Percentiles rank a stretch among this genome's conserved stretches.
Conservation (phyloP, 139 green algal species). For the Tetradesmus lagerheimii region DNA sequence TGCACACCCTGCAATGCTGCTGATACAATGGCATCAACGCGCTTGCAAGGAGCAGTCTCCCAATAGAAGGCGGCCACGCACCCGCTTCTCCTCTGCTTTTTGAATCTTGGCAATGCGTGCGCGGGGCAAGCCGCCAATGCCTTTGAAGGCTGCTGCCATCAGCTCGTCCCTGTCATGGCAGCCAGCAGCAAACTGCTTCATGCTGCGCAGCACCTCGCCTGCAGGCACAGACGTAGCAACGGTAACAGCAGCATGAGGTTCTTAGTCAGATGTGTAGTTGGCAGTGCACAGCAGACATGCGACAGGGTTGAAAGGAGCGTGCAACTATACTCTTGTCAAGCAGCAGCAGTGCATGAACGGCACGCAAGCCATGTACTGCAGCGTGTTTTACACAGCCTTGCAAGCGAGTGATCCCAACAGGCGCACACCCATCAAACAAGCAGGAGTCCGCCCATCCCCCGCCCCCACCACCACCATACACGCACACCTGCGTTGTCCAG, state of each 20-base stretch:
- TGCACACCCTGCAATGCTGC: neutral
- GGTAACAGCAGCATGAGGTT: neutral
- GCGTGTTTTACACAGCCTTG: too few species aligned
- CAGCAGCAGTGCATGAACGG: too few species aligned
- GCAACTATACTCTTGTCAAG: neutral
- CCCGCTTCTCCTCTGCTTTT: neutral
- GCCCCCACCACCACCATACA: too few species aligned
- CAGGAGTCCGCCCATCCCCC: too few species aligned
- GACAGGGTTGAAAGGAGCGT: neutral
- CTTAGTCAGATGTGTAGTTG: too few species aligned
- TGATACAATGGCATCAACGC: too few species aligned
- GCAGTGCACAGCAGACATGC: too few species aligned
- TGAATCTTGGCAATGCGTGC: constrained; percentile 57
- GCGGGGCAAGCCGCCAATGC: constrained; percentile 69
- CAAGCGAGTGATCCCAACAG: too few species aligned
- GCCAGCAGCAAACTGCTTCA: constrained; percentile 41
- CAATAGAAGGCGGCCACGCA: neutral
- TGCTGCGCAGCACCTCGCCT: constrained; percentile 64
- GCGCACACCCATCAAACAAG: too few species aligned
- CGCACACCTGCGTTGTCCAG: constrained; percentile 43
- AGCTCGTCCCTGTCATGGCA: constrained; percentile 71
- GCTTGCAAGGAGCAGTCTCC: neutral
- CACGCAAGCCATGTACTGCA: too few species aligned
- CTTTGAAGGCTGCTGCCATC: constrained; percentile 73
- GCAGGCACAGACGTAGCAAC: constrained; percentile 3